Conservation (phyloP, 176 grass and related monocot species). For the Eragrostis nindensis region DNA sequence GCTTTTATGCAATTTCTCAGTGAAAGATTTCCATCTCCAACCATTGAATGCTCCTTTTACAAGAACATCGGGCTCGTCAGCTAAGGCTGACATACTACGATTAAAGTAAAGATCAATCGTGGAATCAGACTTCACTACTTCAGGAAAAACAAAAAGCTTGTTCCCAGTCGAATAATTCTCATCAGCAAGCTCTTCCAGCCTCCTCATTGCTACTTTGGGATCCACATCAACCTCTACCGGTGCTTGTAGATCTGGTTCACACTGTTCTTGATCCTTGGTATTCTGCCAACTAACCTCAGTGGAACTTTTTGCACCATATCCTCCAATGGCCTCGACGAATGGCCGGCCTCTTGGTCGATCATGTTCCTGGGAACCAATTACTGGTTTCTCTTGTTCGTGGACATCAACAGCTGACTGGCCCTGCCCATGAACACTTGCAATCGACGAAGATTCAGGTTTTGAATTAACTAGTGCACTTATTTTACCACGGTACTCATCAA, state of each 20-base stretch:
- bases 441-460: slow-evolving; percentile 23
- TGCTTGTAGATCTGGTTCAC: slow-evolving; percentile 29
- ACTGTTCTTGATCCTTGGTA: slow-evolving; percentile 23
- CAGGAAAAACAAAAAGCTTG: slow-evolving; percentile 74
- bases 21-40: slow-evolving; percentile 91
- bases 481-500: slow-evolving; percentile 47
- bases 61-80: slow-evolving; percentile 54
- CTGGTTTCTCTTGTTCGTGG: slow-evolving; percentile 17
- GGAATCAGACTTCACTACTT: slow-evolving; percentile 56
- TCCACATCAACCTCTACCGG: slow-evolving; percentile 36
- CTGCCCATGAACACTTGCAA: not conserved
- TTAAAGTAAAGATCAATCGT: slow-evolving; percentile 75
- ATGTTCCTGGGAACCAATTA: slow-evolving; percentile 21
- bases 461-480: slow-evolving; percentile 42
- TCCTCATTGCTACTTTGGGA: slow-evolving; percentile 45
- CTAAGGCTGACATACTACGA: slow-evolving; percentile 65
- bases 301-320: not conserved
- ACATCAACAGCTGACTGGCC: not conserved
- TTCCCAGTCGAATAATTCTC: slow-evolving; percentile 58
- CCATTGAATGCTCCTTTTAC: slow-evolving; percentile 92
- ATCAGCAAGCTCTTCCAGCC: slow-evolving; percentile 68
- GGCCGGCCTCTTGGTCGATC: slow-evolving; percentile 30
- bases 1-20: slow-evolving; percentile 71
- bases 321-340: not conserved
- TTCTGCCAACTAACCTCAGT: not conserved